These are phyloP conservation scores for Suillus cothurnatus DNA, from an alignment of 768 basidiomycete species.

Conservation along the genomic window DNA sequence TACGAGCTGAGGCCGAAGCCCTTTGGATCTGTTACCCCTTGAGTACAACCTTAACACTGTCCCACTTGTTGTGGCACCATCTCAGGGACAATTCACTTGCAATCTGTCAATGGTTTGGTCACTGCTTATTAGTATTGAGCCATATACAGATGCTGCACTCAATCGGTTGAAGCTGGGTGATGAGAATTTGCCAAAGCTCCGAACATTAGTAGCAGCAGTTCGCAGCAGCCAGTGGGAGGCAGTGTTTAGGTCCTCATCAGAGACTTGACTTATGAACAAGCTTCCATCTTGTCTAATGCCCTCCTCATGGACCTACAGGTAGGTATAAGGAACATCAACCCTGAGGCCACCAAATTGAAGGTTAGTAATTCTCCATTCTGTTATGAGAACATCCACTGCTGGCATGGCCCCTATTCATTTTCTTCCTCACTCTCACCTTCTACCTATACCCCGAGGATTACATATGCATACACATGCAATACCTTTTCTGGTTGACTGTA, in stretches of 20 bases:
- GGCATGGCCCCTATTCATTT: too few species aligned
- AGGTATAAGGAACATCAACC: conserved; percentile 1
- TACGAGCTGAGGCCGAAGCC: too few species aligned
- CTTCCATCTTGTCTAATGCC: conserved; percentile 3
- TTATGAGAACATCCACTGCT: too few species aligned
- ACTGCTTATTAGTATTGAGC: conserved; percentile 12
- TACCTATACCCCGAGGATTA: too few species aligned
- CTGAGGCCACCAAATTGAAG: neutral
- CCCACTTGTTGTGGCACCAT: neutral
- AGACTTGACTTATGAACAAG: conserved; percentile 8
- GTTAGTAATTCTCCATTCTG: neutral
- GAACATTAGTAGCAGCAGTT: conserved; percentile 2
- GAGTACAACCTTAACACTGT: too few species aligned
- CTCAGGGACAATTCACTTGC: neutral
- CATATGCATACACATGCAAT: too few species aligned
- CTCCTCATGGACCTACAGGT: conserved; percentile 7
- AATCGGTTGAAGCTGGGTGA: conserved; percentile 8
- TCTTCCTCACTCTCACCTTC: too few species aligned
- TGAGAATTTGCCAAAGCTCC: neutral
- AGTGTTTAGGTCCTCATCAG: neutral
- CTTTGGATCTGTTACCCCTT: too few species aligned
- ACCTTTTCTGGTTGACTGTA: too few species aligned
- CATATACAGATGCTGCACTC: conserved; percentile 9
- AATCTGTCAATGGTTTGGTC: neutral
- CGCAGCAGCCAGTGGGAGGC: conserved; percentile 10